Evolutionary conservation across 108 stramenopile species (phyloP).

Genomic region (Bacterosira constricta): DNA sequence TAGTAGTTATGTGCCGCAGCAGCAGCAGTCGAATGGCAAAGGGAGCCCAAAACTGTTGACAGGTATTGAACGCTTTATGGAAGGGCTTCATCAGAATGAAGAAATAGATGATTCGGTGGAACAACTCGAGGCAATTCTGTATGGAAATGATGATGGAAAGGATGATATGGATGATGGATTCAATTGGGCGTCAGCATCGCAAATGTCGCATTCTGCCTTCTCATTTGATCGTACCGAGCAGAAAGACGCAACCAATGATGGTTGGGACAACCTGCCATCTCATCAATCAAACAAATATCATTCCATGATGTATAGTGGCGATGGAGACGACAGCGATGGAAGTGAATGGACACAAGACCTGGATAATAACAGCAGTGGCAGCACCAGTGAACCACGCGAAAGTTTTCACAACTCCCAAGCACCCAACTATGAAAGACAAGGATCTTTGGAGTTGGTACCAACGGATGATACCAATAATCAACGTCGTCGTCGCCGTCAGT

Average conservation of each 20-base stretch:
- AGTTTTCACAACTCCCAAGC: slow-evolving; percentile 24
- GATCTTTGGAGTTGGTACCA: slow-evolving; percentile 31
- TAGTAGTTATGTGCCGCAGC: not conserved
- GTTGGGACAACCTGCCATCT: slow-evolving; percentile 15
- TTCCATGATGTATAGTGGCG: not conserved
- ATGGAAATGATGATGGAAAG: not conserved
- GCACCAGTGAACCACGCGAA: not conserved
- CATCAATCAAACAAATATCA: slow-evolving; percentile 2
- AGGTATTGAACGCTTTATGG: slow-evolving; percentile 37
- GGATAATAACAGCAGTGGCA: not conserved
- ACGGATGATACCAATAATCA: slow-evolving; percentile 2
- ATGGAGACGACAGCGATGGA: slow-evolving; percentile 43
- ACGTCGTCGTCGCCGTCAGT: not conserved
- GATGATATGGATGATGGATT: slow-evolving; percentile 36
- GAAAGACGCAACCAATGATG: not conserved
- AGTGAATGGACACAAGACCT: slow-evolving; percentile 50
- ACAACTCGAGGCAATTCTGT: slow-evolving; percentile 44
- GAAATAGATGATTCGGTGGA: slow-evolving; percentile 35
- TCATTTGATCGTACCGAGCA: slow-evolving; percentile 15
- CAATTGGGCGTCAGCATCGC: slow-evolving; percentile 30
- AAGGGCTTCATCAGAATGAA: slow-evolving; percentile 31
- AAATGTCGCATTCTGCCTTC: not conserved
- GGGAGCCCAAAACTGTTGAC: slow-evolving; percentile 31
- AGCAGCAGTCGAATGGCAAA: not conserved
- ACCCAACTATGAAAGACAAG: slow-evolving; percentile 5